Base-by-base conservation (phyloP, 176 grass and related monocot species). In the Triticum aestivum region DNA sequence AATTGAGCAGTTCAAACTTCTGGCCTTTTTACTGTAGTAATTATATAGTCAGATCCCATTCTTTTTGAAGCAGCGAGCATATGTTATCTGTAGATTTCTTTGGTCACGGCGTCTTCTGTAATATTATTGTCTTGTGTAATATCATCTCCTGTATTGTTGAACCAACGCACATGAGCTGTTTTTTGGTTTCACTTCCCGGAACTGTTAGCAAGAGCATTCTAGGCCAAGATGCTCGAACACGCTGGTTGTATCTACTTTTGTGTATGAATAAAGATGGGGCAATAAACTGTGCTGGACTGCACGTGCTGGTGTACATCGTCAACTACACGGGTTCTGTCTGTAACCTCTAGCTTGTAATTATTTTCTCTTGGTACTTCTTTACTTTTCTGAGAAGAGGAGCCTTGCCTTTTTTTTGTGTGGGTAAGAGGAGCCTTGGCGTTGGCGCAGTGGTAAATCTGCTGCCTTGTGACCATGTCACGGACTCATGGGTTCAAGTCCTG, bases 11-110 rank as follows among this genome's bases (percentile, higher is more conserved):
- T 80, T 78, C 75, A 62, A 69, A 84, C 84, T 73, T 42, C 33
- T 85, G 86, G 44, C 45, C 72, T 79, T 83, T 92, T 93, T 73
- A 35, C 77, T 85, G 76, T 93, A 87, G 84, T 85, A 86, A 86
- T 79, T 91, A 87, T 82, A 74, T 88, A 85, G 87, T 84, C 87
- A 76, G 82, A 39, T 85, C 64, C 85, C 81, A 88, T 93, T 93
- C 91, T 90, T 92, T 92, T 92, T 37, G 71, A 73, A 58, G 78
- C 73, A 52, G 83, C 82, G 65, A 87, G 71, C 65, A 70, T 33
- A 87, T 81, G 71, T 77, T 80, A 74, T 86, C 74, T 11, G 10
- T 83, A 92, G 83, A 83, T 83, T 79, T 52, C 54, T 79, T 3
- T 21, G 26, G 71, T 84, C 91, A 85, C 17, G 42, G 37, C 15